Base-by-base conservation (phyloP, 2,329 filamentous ascomycete genomes). In the Penicillium fuscoglaucum region DNA sequence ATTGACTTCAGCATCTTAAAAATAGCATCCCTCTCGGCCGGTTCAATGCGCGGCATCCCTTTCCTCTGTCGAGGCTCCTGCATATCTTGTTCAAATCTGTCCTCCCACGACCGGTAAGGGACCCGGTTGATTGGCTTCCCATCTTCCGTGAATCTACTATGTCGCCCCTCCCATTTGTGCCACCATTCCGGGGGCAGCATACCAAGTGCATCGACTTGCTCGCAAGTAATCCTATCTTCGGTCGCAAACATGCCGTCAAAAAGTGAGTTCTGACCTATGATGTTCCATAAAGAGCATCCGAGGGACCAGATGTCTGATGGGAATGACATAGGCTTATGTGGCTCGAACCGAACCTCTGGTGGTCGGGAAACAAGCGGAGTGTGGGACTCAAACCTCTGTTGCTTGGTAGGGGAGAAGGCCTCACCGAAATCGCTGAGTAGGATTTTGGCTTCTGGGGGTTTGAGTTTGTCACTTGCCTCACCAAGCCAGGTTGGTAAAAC, bases 241-340 rank as follows among this genome's bases (percentile, higher is more conserved):
- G 63, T 66, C 4, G 66, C 61, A 12, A 73, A 55, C 26, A 68
- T 66, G 3, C 62, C 67, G 56, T 68, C 69, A 39, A 75, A 70
- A 33, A 75, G 60, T 19, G 69, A 55, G 41, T 61, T 61, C n/a
- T 69, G 62, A 6, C 19, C 19, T 19, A 19, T 19, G 19, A 19
- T 19, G 19, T 19, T 19, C 19, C 19, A 19, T 19, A 19, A 19
- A 19, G 19, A 19, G 19, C 19, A 19, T 0, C 68, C 71, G 4
- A 79, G 70, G n/a, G 70, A 74, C 76, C 75, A 79, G 17, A 78
- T 75, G 40, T 79, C 75, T 1, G 74, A 72, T 24, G 67, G 26
- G 40, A 72, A 74, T 1, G 70, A 70, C 7, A 78, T 67, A 15
- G 75, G 68, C 2, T 43, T 69, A 15, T 56, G 58, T 29, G 72